Conservation (phyloP, 116 monocot species). For the Zostera marina region DNA sequence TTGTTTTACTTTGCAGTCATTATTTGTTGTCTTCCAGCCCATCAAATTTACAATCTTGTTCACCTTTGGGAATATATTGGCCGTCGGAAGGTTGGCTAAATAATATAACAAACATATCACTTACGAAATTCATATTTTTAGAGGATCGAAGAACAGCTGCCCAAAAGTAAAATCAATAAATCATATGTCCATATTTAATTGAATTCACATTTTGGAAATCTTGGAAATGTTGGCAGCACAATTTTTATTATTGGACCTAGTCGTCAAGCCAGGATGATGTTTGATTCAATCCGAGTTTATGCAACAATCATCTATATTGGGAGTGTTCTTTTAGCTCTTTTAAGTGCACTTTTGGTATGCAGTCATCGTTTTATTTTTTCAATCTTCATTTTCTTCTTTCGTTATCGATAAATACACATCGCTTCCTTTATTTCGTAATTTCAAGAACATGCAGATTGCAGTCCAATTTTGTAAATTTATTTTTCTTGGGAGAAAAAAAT, state of each 20-base stretch:
- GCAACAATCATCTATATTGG: slow-evolving; percentile 62
- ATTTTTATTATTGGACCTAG: slow-evolving; percentile 57
- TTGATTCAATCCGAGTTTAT: slow-evolving; percentile 82
- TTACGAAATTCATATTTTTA: neutral
- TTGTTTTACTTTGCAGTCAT: slow-evolving; percentile 45
- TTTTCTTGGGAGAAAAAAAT: too few species aligned
- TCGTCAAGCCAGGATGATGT: slow-evolving; percentile 83
- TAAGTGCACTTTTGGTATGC: slow-evolving; percentile 70
- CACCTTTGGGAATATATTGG: slow-evolving; percentile 84
- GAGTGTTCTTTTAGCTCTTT: slow-evolving; percentile 61
- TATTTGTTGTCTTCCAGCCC: slow-evolving; percentile 55
- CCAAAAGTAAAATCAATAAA: too few species aligned
- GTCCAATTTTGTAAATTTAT: neutral
- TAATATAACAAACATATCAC: neutral
- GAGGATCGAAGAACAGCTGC: too few species aligned
- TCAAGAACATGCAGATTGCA: neutral
- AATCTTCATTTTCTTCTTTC: neutral
- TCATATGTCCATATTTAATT: too few species aligned
- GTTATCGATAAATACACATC: too few species aligned
- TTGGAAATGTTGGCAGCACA: slow-evolving; percentile 69
- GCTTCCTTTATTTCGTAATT: neutral
- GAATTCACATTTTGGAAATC: slow-evolving; percentile 1
- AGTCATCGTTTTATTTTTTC: neutral
- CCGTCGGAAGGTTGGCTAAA: slow-evolving; percentile 70
- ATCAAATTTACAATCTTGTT: slow-evolving; percentile 89